Conservation (phyloP, 176 grass and related monocot species). For the Rhynchospora breviuscula region DNA sequence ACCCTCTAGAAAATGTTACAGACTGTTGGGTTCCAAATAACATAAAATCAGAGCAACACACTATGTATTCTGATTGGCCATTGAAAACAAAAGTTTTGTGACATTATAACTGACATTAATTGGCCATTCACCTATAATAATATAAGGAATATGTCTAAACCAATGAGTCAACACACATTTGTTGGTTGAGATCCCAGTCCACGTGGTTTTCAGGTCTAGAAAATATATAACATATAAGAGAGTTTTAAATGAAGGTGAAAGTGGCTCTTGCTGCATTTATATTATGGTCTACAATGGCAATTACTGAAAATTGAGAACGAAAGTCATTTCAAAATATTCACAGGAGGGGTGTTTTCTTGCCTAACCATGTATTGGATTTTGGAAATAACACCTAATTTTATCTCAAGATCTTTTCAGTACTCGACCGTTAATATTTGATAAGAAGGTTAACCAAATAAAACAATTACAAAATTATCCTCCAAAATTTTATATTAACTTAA, state of each 20-base stretch:
- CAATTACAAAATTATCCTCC: not conserved
- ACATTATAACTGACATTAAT: conserved; percentile 1
- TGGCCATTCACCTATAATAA: not conserved
- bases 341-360: not conserved
- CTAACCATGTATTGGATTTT: not conserved
- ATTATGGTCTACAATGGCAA: not conserved
- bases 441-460: not conserved
- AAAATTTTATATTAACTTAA: not conserved
- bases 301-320: not conserved
- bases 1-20: not conserved
- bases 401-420: not conserved
- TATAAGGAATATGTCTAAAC: not conserved
- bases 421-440: not conserved
- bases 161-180: not conserved
- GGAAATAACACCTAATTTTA: not conserved
- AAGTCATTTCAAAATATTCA: not conserved
- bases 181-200: not conserved
- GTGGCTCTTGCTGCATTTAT: not conserved
- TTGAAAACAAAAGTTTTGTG: not conserved
- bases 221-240: not conserved
- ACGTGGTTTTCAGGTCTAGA: not conserved
- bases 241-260: not conserved
- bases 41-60: not conserved
- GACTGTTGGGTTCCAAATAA: not conserved
- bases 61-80: not conserved